Conservation (phyloP, 805 yeast genomes). For the Lachancea nothofagi region DNA sequence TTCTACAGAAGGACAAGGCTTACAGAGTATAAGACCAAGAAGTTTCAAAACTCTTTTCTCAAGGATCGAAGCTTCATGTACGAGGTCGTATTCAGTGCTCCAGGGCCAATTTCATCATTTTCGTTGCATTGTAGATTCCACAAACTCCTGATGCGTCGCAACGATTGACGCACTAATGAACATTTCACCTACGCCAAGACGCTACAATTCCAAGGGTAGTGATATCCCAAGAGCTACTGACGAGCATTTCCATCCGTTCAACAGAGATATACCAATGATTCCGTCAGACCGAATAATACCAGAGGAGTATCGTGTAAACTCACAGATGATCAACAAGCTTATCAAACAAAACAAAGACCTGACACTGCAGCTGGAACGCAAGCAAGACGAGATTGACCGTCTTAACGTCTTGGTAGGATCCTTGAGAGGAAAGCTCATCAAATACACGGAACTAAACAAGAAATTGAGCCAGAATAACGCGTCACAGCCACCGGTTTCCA, state of each 20-base stretch:
- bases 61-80: too few species aligned
- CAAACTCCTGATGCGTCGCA: too few species aligned
- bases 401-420: slow-evolving; percentile 32
- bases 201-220: slow-evolving; percentile 19
- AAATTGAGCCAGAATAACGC: slow-evolving; percentile 10
- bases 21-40: too few species aligned
- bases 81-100: too few species aligned
- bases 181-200: slow-evolving; percentile 30
- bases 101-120: too few species aligned
- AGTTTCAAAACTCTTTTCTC: too few species aligned
- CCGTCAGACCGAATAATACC: slow-evolving; percentile 26
- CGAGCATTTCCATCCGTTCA: slow-evolving; percentile 9
- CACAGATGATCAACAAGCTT: slow-evolving; percentile 36
- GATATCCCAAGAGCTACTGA: slow-evolving; percentile 3
- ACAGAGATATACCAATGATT: slow-evolving; percentile 4
- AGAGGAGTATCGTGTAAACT: slow-evolving; percentile 34
- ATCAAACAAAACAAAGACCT: slow-evolving; percentile 35
- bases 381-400: slow-evolving; percentile 29
- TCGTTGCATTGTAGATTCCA: too few species aligned
- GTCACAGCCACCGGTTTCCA: not conserved
- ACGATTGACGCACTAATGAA: slow-evolving; percentile 17
- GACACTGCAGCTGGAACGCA: slow-evolving; percentile 28
- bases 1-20: too few species aligned
- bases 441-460: slow-evolving; percentile 33
- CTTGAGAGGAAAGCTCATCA: slow-evolving; percentile 32